A percentile compares a stretch with the other conserved stretches of the same genome.
Conservation (phyloP, 2,329 filamentous ascomycete species). For the Parastagonospora avenae region DNA sequence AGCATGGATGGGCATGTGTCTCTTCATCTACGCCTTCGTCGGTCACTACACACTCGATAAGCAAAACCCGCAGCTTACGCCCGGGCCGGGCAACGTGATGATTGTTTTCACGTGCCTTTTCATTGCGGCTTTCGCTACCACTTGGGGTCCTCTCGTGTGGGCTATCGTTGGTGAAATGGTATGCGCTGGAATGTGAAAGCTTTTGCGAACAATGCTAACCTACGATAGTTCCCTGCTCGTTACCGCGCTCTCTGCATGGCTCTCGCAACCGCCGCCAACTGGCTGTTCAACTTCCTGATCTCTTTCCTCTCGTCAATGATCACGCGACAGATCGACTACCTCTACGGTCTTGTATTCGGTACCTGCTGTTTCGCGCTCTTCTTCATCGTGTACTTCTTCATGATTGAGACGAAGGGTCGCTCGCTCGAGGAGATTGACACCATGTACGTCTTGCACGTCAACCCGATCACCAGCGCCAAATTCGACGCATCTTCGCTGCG, state of each 20-base stretch:
- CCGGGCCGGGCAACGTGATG: conserved; percentile 61
- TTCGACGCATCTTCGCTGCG: conserved; percentile 50
- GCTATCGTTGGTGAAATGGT: conserved; percentile 56
- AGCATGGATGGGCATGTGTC: conserved; percentile 60
- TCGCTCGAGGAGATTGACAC: conserved; percentile 79
- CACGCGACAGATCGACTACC: conserved; percentile 70
- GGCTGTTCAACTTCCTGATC: conserved; percentile 54
- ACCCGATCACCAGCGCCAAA: conserved; percentile 65
- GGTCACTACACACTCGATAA: conserved; percentile 51
- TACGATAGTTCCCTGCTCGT: conserved; percentile 61
- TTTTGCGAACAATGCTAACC: not conserved
- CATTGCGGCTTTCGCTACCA: conserved; percentile 69
- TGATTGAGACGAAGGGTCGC: conserved; percentile 75
- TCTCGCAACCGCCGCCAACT: conserved; percentile 52
- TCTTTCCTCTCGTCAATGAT: conserved; percentile 83
- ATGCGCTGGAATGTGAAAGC: not conserved
- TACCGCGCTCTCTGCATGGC: conserved; percentile 54
- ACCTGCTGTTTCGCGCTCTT: conserved; percentile 68
- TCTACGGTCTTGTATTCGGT: conserved; percentile 78
- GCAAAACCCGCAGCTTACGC: conserved; percentile 39
- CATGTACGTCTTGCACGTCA: conserved; percentile 69
- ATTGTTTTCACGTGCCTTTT: conserved; percentile 74
- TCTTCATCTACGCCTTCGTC: conserved; percentile 59
- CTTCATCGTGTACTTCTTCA: conserved; percentile 76
- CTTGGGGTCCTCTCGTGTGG: conserved; percentile 76